Evolutionary conservation across 495 filamentous ascomycete species (phyloP).

Genomic region (Talaromyces borbonicus): DNA sequence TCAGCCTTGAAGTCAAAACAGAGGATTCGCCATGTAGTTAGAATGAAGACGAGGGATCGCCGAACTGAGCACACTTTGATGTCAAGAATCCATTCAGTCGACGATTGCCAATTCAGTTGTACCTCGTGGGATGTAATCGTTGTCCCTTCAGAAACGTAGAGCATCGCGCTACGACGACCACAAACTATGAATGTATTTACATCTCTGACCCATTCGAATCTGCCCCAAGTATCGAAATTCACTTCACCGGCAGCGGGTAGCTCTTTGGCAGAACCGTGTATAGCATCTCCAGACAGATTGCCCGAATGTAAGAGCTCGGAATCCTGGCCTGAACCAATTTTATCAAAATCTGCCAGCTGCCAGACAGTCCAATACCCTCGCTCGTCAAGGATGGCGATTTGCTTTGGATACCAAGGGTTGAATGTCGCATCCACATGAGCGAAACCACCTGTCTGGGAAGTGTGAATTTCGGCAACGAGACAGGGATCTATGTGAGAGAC

Average conservation of each 20-base stretch:
- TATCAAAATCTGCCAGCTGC: conserved; percentile 46
- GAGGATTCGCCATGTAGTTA: conserved; percentile 40
- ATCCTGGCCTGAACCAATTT: conserved; percentile 16
- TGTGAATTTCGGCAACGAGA: conserved; percentile 46
- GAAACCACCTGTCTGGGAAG: conserved; percentile 42
- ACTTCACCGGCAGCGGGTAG: conserved; percentile 7
- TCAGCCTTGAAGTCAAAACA: conserved; percentile 24
- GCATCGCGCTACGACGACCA: conserved; percentile 30
- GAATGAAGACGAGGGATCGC: conserved; percentile 41
- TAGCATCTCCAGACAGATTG: conserved; percentile 21
- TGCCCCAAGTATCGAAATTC: conserved; percentile 41
- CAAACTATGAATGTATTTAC: conserved; percentile 36
- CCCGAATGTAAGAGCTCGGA: conserved; percentile 17
- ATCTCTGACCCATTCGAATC: conserved; percentile 39
- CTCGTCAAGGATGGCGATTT: conserved; percentile 65
- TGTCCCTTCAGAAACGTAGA: conserved; percentile 23
- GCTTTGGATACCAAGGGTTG: conserved; percentile 60
- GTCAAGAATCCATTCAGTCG: conserved; percentile 46
- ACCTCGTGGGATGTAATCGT: conserved; percentile 17
- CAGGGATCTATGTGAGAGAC: conserved; percentile 51
- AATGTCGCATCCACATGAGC: conserved; percentile 67
- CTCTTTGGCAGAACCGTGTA: conserved; percentile 7
- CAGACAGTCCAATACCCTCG: conserved; percentile 68
- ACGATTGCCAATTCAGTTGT: conserved; percentile 24
- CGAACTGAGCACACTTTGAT: conserved; percentile 36